Percentiles rank a stretch among this genome's conserved stretches.
These are phyloP conservation scores for Ramularia collo-cygni DNA, from an alignment of 2,329 filamentous ascomycete genomes.

Conservation along the genomic window DNA sequence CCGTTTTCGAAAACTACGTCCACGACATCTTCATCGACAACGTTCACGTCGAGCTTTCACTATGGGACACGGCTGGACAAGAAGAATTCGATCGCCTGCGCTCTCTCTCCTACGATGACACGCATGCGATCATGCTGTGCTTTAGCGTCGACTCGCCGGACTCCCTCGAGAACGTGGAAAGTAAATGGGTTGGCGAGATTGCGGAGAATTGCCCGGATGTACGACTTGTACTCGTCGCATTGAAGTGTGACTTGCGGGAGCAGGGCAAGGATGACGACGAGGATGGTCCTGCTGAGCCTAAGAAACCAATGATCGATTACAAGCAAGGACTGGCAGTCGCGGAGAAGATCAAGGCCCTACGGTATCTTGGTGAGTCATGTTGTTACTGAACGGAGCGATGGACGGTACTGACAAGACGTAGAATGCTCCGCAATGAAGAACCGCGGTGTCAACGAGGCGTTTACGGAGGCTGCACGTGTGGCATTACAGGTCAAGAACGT, in stretches of 20 bases:
- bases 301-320: conserved; percentile 73
- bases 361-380: conserved; percentile 63
- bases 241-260: conserved; percentile 95
- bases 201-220: conserved; percentile 95
- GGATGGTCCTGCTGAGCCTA: conserved; percentile 42
- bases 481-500: conserved; percentile 57
- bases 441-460: conserved; percentile 94
- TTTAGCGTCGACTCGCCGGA: conserved; percentile 94
- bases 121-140: conserved; percentile 97
- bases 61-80: conserved; percentile 98
- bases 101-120: conserved; percentile 95
- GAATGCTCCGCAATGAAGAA: conserved; percentile 99
- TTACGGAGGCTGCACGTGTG: conserved; percentile 93
- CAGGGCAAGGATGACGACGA: conserved; percentile 60
- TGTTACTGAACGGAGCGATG: background rate
- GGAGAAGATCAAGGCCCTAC: conserved; percentile 80
- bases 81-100: conserved; percentile 97
- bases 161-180: conserved; percentile 95
- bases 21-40: conserved; percentile 99
- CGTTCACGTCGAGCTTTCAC: conserved; percentile 90
- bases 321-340: conserved; percentile 87
- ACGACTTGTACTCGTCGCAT: conserved; percentile 86
- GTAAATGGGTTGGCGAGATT: conserved; percentile 97
- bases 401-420: conserved; percentile 27
- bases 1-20: conserved; percentile 98